phyloP scores from a whole-genome alignment of 148 eudicot genomes.

The Rhododendron simsii region DNA sequence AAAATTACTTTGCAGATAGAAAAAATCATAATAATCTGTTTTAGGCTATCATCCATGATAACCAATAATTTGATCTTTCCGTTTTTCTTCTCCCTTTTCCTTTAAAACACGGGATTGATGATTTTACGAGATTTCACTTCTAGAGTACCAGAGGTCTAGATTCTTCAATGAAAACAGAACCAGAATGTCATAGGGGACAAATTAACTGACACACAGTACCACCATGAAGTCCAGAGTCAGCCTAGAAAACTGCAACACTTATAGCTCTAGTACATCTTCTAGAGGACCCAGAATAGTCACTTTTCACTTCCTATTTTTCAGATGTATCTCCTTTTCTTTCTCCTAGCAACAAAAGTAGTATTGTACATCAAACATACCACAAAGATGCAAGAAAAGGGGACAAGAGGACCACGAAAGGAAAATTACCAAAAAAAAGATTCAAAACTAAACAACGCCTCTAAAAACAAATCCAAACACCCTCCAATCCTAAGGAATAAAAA shows the following conservation, averaged over 20 bases:
- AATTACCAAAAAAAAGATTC: neutral
- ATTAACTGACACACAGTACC: neutral
- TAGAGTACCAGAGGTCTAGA: neutral
- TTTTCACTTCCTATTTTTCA: neutral
- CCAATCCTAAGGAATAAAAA: neutral
- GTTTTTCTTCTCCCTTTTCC: too few relatives aligned
- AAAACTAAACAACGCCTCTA: neutral
- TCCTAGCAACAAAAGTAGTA: neutral
- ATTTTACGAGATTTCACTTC: neutral
- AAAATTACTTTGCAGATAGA: neutral
- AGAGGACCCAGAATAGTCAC: neutral
- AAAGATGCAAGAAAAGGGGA: neutral
- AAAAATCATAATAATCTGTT: neutral
- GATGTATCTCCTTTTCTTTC: neutral
- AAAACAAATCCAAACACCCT: neutral
- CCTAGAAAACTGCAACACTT: neutral
- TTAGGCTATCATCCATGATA: neutral
- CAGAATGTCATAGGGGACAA: neutral
- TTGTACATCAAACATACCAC: neutral
- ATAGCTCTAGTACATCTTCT: neutral
- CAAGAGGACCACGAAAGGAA: neutral
- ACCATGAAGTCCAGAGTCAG: neutral
- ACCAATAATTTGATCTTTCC: neutral
- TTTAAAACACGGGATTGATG: neutral
- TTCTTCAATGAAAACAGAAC: neutral